Base-by-base conservation (phyloP, 2,329 filamentous ascomycete genomes). In the Zarea fungicola region DNA sequence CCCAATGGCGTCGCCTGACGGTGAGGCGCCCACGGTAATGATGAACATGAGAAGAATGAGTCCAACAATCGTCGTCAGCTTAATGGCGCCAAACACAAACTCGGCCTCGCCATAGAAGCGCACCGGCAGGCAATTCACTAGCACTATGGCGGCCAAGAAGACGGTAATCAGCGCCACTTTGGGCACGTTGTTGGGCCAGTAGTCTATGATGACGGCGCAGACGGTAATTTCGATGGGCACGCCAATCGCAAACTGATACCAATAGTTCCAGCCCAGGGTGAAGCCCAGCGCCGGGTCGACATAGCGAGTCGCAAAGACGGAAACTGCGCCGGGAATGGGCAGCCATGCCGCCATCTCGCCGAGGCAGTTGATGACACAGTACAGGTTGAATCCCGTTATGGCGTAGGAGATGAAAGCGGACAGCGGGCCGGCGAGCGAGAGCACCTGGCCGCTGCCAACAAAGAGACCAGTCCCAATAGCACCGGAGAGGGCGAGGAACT, bases 331-430 rank as follows among this genome's bases (percentile, higher is more conserved):
- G 23, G 78, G 69, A 53, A 82, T 63, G 4, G 81, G 78, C 44
- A 85, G 73, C 69, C 80, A 83, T 26, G 81, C 74, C 19, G 80
- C 78, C 68, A 84, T 78, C 63, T 81, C 77, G 18, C 73, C 74
- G 48, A 83, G 75, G 58, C 65, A 64, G 53, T 67, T 65, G 49
- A 75, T 72, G 25, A 76, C 72, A 43, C 69, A 73, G 57, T 67
- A 75, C n/a, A 76, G 62, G 41, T 74, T 71, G 53, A 72, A 66
- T 1, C 72, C 73, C 3, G 70, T 74, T 49, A 71, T 60, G 21
- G 66, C 53, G 50, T 73, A 73, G 7, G 65, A 68, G 5, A 73
- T 58, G 43, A 72, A 65, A 2, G 67, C 65, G 5, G 67, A 69
- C 3, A 72, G 54, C 13, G 70, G 70, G 0, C 70, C 71, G 0